Evolutionary conservation across 495 filamentous ascomycete species (phyloP), one percentile per base, ranked within the genome.

Genomic region (Hyaloscypha variabilis): DNA sequence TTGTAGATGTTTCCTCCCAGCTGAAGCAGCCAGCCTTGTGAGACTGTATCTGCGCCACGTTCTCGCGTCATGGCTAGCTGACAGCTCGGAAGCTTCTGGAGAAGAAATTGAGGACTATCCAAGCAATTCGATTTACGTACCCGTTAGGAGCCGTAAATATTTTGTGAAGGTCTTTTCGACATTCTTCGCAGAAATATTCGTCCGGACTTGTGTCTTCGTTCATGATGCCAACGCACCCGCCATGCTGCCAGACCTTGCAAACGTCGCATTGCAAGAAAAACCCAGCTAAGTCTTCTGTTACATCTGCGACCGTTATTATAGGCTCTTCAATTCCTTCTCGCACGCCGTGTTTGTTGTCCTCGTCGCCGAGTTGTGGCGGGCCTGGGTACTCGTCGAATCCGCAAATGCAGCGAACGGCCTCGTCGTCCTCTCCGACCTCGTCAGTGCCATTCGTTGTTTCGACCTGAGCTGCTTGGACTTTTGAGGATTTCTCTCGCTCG

Each of bases 161-260:
- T 69, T 85, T 91, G 81, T 99, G 95, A 59, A 97, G 83, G 72
- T 97, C 94, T 74, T 91, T 90, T 68, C 90, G 88, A 76, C 95
- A 99, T 76, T 90, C 83, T 79, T 99, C 95, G 77, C 95, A 99
- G 74, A 92, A 98, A 81, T 99, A 99, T 78, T 97, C 92, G 53
- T 98, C 94, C 34, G 94, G 96, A 73, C 90, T 94, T 74, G 88
- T 88, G 60, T 90, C 88, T 75, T 94, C 92, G 67, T 96, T 92
- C 83, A 93, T 93, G 69, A 99, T 97, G 42, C 95, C 95, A 58
- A 99, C 96, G 77, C 95, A 99, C 63, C 92, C 93, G 73, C 95
- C 96, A 72, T 99, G 95, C 73, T 99, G 95, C 95, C 95, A 99
- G 61, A 97, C 95, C 75, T 97, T 96, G 79, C 95, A 99, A 56